Percentiles rank a stretch among this genome's conserved stretches.
These are phyloP conservation scores for Talaromyces sp. DNA, from an alignment of 2,329 filamentous ascomycete genomes.

Conservation along the genomic window DNA sequence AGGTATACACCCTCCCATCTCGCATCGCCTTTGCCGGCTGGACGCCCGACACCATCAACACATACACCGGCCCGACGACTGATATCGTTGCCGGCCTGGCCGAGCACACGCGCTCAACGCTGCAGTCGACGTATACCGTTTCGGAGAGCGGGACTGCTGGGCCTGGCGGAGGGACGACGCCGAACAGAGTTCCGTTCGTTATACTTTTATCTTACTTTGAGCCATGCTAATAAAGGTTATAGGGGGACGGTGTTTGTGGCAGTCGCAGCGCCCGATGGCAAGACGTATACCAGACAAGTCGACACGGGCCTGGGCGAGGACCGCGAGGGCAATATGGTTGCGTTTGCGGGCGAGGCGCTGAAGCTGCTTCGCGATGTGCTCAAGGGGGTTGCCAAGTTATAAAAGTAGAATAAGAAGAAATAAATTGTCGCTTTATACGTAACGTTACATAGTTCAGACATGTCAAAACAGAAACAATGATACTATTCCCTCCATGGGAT, in stretches of 20 bases:
- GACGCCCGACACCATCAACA: conserved; percentile 49
- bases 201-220: background rate
- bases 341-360: conserved; percentile 56
- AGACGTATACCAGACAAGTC: conserved; percentile 49
- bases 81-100: conserved; percentile 55
- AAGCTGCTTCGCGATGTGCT: conserved; percentile 55
- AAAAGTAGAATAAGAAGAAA: background rate
- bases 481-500: conserved; percentile 64
- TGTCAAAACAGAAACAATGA: background rate
- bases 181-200: conserved; percentile 51
- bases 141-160: conserved; percentile 62
- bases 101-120: conserved; percentile 50
- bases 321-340: conserved; percentile 59
- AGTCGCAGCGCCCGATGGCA: conserved; percentile 50
- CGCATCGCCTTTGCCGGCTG: conserved; percentile 58
- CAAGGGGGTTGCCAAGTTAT: conserved; percentile 24
- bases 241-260: conserved; percentile 37
- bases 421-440: background rate
- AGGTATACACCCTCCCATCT: conserved; percentile 56
- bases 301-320: conserved; percentile 52
- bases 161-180: conserved; percentile 52
- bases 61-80: conserved; percentile 57
- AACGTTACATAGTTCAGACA: background rate
- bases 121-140: conserved; percentile 55
- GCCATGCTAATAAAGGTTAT: background rate